These are phyloP conservation scores for Rhizophagus sp. DNA, from an alignment of 192 early-diverging fungal species.

Conservation along the genomic window DNA sequence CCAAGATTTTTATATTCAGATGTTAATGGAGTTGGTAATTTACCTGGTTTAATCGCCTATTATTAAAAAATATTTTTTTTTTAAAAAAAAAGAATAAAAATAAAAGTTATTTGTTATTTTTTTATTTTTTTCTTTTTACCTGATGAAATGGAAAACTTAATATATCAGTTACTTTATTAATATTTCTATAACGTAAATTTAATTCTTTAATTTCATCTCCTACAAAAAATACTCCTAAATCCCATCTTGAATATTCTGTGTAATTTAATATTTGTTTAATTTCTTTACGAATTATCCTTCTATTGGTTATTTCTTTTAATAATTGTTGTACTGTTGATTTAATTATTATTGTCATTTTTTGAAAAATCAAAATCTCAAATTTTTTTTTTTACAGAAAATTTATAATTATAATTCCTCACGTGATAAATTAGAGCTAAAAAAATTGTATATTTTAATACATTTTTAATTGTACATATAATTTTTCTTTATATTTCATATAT, in stretches of 20 bases:
- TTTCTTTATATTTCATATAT: no score
- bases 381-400: not conserved
- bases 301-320: not conserved
- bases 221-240: slow-evolving; percentile 60
- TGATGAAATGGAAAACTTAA: slow-evolving; percentile 66
- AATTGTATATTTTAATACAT: no score
- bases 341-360: not conserved
- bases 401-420: no score
- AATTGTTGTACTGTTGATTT: not conserved
- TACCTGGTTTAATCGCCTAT: slow-evolving; percentile 41
- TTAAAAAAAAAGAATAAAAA: no score
- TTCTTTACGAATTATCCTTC: not conserved
- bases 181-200: slow-evolving; percentile 54
- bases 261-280: slow-evolving; percentile 48
- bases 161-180: slow-evolving; percentile 60
- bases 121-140: slow-evolving; percentile 20
- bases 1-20: slow-evolving; percentile 59
- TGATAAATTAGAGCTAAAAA: no score
- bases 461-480: no score
- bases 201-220: slow-evolving; percentile 52
- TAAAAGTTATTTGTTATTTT: no score
- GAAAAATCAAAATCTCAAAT: not conserved
- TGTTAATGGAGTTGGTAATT: slow-evolving; percentile 38
- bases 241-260: slow-evolving; percentile 58
- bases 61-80: no score